These are phyloP conservation scores for Bruguiera gymnorhiza DNA, from an alignment of 345 rosid species.

Conservation along the genomic window DNA sequence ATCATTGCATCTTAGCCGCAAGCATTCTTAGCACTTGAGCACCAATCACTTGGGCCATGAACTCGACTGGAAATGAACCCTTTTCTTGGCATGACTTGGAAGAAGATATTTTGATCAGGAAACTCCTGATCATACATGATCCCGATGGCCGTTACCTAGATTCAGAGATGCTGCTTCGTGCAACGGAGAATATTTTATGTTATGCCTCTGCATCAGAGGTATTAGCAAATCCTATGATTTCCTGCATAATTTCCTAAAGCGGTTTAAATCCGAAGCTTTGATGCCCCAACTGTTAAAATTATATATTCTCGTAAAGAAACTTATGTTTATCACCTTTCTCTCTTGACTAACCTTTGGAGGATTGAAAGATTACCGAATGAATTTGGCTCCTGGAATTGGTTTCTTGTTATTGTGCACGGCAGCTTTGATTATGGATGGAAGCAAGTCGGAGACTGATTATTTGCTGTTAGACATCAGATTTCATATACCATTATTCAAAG, in stretches of 20 bases:
- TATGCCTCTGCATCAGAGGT: conserved; percentile 38
- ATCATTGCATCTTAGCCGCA: background rate
- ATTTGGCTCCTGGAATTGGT: no score
- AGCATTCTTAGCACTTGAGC: background rate
- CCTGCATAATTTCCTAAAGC: conserved; percentile 1
- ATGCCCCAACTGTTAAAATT: no score
- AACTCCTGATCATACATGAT: conserved; percentile 62
- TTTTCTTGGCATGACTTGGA: conserved; percentile 8
- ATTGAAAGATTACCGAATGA: no score
- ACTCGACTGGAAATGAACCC: conserved; percentile 6
- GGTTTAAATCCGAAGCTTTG: no score
- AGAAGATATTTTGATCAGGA: conserved; percentile 51
- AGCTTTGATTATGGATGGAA: no score
- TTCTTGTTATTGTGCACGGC: no score
- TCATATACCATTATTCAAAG: no score
- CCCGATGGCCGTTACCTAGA: conserved; percentile 71
- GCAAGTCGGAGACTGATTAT: no score
- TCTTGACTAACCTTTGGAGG: no score
- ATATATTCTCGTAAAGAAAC: no score
- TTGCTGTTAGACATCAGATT: no score
- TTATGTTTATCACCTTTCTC: no score
- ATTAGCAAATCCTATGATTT: conserved; percentile 11
- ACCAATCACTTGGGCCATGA: conserved; percentile 24
- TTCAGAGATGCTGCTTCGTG: conserved; percentile 52
- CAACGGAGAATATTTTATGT: conserved; percentile 51